A percentile compares a stretch with the other conserved stretches of the same genome.
These are phyloP conservation scores for Bacidia rubella DNA, from an alignment of 495 filamentous ascomycete genomes.

Conservation along the genomic window DNA sequence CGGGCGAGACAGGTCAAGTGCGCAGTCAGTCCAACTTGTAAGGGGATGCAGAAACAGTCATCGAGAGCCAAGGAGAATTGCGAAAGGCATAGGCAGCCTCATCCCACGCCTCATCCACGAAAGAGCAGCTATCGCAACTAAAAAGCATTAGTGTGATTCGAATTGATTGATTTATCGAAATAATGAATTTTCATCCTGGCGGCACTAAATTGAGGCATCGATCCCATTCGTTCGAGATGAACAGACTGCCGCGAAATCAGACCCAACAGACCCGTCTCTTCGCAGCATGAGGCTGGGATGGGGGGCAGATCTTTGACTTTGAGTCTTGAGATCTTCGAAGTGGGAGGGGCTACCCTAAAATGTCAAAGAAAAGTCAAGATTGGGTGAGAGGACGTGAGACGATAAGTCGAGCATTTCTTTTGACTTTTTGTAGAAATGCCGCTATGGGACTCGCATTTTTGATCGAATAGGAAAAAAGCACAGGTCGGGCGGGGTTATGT, in stretches of 20 bases:
- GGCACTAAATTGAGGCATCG: slow-evolving; percentile 8
- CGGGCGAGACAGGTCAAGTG: neutral
- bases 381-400: neutral
- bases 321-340: slow-evolving; percentile 10
- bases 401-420: slow-evolving; percentile 1
- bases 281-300: slow-evolving; percentile 2
- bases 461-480: neutral
- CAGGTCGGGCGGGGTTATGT: neutral
- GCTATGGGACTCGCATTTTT: neutral
- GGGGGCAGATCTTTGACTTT: slow-evolving; percentile 1
- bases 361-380: neutral
- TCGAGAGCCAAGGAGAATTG: neutral
- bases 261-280: neutral
- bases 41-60: neutral
- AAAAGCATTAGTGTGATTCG: slow-evolving; percentile 5
- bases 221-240: slow-evolving; percentile 12
- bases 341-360: slow-evolving; percentile 1
- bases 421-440: slow-evolving; percentile 1
- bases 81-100: neutral
- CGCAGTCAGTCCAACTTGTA: neutral
- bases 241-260: slow-evolving; percentile 6
- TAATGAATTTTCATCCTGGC: neutral
- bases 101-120: slow-evolving; percentile 15
- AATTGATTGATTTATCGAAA: slow-evolving; percentile 3
- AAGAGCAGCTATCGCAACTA: slow-evolving; percentile 4